These are phyloP conservation scores for Naematelia aurantialba DNA, from an alignment of 768 basidiomycete species.

Conservation along the genomic window DNA sequence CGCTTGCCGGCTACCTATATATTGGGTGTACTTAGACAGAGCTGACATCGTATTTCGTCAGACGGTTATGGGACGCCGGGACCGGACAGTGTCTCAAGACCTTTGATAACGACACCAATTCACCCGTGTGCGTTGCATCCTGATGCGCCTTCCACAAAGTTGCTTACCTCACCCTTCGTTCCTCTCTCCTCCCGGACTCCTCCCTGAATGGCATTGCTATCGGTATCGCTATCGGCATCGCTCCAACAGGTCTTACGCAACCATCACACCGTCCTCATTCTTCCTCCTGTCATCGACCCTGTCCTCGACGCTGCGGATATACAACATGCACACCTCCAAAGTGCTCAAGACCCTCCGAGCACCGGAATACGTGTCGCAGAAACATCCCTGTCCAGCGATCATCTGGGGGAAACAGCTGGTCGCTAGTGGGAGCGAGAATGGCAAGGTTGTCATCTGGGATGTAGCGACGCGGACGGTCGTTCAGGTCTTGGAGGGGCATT, in stretches of 20 bases:
- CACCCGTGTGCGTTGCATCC: conserved; percentile 84
- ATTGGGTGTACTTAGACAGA: not conserved
- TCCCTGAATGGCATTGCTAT: conserved; percentile 3
- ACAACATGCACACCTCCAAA: conserved; percentile 86
- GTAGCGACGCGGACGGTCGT: conserved; percentile 72
- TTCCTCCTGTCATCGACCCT: conserved; percentile 88
- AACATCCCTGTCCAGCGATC: conserved; percentile 66
- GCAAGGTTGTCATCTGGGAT: conserved; percentile 84
- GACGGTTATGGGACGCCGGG: conserved; percentile 95
- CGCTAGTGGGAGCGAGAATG: conserved; percentile 85
- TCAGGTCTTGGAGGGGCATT: conserved; percentile 57
- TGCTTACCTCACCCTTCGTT: not conserved
- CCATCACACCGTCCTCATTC: conserved; percentile 86
- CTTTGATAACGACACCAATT: conserved; percentile 83
- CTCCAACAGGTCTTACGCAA: conserved; percentile 75
- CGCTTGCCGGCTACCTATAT: too few relatives aligned
- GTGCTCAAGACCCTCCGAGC: conserved; percentile 91
- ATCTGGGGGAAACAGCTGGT: conserved; percentile 56
- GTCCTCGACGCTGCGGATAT: conserved; percentile 88
- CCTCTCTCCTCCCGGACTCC: not conserved
- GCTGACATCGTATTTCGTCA: conserved; percentile 48
- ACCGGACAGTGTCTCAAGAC: conserved; percentile 98
- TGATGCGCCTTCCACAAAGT: too few relatives aligned
- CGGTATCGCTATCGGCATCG: too few relatives aligned
- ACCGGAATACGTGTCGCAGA: conserved; percentile 66